Conservation (phyloP, 2,329 filamentous ascomycete species). For the Knufia fluminis region DNA sequence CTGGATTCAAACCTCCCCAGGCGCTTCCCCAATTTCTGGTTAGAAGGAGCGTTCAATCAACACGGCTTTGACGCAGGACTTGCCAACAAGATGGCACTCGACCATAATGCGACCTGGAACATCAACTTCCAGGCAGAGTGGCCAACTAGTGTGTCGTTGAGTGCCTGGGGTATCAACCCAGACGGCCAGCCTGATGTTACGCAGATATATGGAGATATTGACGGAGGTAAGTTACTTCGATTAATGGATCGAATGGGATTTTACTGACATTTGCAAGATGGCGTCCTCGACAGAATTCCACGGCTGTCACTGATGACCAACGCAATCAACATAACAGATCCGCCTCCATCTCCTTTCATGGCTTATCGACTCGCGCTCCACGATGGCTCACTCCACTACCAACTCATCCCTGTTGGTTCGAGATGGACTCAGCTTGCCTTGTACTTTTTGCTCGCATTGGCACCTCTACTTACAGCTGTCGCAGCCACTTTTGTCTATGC, state of each 20-base stretch:
- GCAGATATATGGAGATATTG: conserved; percentile 10
- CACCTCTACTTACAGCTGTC: conserved; percentile 11
- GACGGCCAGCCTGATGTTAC: conserved; percentile 13
- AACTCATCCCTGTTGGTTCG: conserved; percentile 10
- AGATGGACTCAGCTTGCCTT: conserved; percentile 5
- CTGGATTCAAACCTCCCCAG: conserved; percentile 31
- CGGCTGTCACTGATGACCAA: conserved; percentile 8
- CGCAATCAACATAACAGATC: conserved; percentile 12
- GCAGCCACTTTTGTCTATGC: conserved; percentile 6
- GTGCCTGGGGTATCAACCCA: conserved; percentile 17
- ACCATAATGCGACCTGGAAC: conserved; percentile 12
- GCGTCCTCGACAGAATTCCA: conserved; percentile 11
- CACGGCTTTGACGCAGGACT: conserved; percentile 49
- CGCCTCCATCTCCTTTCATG: conserved; percentile 1
- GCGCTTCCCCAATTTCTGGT: conserved; percentile 46
- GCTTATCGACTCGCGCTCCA: conserved; percentile 10
- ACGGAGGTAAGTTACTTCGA: conserved; percentile 5
- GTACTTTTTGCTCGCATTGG: conserved; percentile 6
- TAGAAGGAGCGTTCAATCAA: conserved; percentile 46
- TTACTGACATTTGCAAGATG: conserved; percentile 6
- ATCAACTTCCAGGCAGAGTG: conserved; percentile 12
- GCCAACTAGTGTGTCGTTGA: conserved; percentile 9
- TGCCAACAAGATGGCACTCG: conserved; percentile 35
- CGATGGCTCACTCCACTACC: conserved; percentile 12
- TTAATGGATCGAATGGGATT: not conserved